A percentile compares a stretch with the other conserved stretches of the same genome.
These are phyloP conservation scores for Mortierella sp. DNA, from an alignment of 371 early-diverging fungal species.

Conservation along the genomic window DNA sequence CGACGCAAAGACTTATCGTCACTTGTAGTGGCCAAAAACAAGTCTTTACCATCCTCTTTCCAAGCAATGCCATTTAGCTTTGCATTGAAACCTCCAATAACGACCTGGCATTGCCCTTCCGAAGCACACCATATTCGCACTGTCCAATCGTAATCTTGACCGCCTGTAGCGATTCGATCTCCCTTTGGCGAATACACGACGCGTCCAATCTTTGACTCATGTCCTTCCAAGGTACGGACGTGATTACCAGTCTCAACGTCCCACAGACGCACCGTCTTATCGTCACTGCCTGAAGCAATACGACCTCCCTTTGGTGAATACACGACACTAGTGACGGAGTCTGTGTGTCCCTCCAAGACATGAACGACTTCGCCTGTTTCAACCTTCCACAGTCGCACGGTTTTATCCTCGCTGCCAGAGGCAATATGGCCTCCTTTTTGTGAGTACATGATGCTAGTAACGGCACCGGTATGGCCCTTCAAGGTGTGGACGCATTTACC, in stretches of 20 bases:
- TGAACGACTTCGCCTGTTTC: neutral
- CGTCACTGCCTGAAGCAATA: neutral
- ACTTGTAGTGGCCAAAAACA: neutral
- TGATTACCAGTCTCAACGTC: neutral
- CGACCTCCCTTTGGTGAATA: neutral
- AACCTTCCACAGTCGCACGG: neutral
- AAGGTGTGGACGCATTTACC: neutral
- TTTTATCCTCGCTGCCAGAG: neutral
- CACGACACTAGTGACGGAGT: neutral
- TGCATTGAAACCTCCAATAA: neutral
- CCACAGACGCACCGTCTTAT: neutral
- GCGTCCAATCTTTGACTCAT: too few relatives aligned
- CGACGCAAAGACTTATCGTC: neutral
- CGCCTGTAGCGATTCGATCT: too few relatives aligned
- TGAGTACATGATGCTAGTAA: neutral
- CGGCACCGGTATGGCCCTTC: neutral
- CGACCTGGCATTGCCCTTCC: neutral
- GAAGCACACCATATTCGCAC: too few relatives aligned
- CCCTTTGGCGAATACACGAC: too few relatives aligned
- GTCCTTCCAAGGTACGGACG: too few relatives aligned
- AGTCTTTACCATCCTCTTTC: neutral
- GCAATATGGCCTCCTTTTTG: neutral
- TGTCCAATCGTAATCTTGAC: too few relatives aligned
- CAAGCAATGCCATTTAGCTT: neutral
- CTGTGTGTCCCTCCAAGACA: neutral